Conservation (phyloP, 768 basidiomycete species). For the Pleurotus ostreatus region DNA sequence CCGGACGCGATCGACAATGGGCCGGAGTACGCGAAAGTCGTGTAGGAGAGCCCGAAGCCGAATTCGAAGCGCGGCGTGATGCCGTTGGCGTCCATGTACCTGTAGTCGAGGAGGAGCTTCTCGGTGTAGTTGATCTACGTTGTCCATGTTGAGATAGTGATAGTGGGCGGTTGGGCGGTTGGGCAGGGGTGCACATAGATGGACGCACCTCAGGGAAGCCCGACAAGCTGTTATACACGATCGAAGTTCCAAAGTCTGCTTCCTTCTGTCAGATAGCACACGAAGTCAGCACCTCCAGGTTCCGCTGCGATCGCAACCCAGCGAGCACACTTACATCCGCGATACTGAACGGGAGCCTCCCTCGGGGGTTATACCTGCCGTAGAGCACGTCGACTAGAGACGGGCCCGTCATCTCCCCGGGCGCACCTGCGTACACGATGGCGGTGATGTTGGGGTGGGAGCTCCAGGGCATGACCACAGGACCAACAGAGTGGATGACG, state of each 20-base stretch:
- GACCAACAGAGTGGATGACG: constrained; percentile 60
- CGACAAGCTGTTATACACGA: constrained; percentile 34
- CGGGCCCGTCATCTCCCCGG: constrained; percentile 68
- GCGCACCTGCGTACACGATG: constrained; percentile 65
- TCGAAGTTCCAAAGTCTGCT: constrained; percentile 36
- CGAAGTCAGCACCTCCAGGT: neutral
- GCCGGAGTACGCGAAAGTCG: constrained; percentile 59
- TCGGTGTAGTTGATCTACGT: constrained; percentile 64
- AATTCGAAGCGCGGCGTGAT: constrained; percentile 9
- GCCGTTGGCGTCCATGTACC: constrained; percentile 60
- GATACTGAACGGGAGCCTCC: constrained; percentile 71
- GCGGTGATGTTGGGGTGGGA: constrained; percentile 72
- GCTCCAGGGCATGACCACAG: constrained; percentile 60
- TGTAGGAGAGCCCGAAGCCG: constrained; percentile 43
- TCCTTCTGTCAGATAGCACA: constrained; percentile 24
- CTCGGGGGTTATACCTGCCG: constrained; percentile 66
- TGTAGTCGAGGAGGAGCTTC: constrained; percentile 66
- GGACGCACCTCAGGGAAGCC: constrained; percentile 31
- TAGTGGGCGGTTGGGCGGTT: neutral
- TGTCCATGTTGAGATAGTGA: neutral
- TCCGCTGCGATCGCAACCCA: constrained; percentile 61
- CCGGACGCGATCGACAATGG: neutral
- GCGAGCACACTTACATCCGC: constrained; percentile 60
- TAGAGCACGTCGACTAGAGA: constrained; percentile 69
- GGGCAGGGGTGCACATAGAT: constrained; percentile 13